These are phyloP conservation scores for Aplosporella prunicola DNA, from an alignment of 2,329 filamentous ascomycete genomes.

Conservation along the genomic window DNA sequence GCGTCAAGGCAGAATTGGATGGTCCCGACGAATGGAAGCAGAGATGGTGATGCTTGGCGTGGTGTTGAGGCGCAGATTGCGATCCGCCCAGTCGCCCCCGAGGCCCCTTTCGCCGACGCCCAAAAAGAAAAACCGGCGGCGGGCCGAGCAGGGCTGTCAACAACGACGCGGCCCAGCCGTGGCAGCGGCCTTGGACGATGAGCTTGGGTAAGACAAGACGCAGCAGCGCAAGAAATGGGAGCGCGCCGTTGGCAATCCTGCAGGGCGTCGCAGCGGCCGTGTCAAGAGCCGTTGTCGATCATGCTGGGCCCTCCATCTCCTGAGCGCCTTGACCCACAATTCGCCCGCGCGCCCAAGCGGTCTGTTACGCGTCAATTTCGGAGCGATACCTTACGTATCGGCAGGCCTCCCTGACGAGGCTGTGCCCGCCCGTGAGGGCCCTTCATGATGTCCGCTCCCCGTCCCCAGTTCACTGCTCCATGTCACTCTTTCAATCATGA, in stretches of 20 bases:
- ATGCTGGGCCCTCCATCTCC: neutral
- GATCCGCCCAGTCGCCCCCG: no score
- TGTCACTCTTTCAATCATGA: conserved; percentile 12
- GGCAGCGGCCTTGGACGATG: neutral
- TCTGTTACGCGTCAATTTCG: conserved; percentile 12
- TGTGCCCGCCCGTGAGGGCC: conserved; percentile 1
- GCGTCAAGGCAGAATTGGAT: no score
- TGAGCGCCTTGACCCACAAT: conserved; percentile 8
- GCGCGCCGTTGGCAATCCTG: no score
- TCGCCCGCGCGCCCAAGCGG: conserved; percentile 8
- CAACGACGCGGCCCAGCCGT: neutral
- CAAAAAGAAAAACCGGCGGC: no score
- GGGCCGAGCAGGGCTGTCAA: no score
- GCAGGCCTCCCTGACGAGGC: conserved; percentile 1
- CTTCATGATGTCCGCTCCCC: conserved; percentile 8
- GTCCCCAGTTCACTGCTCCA: conserved; percentile 5
- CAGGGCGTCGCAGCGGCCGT: neutral
- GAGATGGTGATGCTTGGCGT: neutral
- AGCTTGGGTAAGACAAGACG: no score
- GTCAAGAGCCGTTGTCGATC: neutral
- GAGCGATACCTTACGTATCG: conserved; percentile 1
- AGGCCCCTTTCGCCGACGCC: no score
- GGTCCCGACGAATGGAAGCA: no score
- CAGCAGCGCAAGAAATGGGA: neutral
- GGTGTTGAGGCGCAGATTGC: neutral